Percentiles rank a stretch among this genome's conserved stretches.
Evolutionary conservation across 352 stramenopile genomes (phyloP).

Genomic region (Sclerospora graminicola): DNA sequence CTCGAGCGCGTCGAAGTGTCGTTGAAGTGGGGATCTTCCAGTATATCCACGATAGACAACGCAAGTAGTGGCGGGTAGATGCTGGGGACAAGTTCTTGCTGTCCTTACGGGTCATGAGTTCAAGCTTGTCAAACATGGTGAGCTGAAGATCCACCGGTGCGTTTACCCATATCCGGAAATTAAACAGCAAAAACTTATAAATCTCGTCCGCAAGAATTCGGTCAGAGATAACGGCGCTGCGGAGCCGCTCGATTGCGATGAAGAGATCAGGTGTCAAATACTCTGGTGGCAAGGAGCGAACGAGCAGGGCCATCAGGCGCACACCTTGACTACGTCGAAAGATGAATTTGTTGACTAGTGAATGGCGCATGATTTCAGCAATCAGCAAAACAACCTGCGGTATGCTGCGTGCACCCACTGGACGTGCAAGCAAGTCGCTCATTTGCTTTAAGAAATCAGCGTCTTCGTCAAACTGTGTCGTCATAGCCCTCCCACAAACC

Average conservation of each 20-base stretch:
- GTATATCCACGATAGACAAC: constrained; percentile 80
- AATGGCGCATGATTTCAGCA: constrained; percentile 80
- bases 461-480: constrained; percentile 69
- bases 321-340: constrained; percentile 72
- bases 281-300: constrained; percentile 49
- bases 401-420: constrained; percentile 54
- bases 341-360: constrained; percentile 81
- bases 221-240: constrained; percentile 69
- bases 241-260: constrained; percentile 58
- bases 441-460: constrained; percentile 65
- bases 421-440: constrained; percentile 59
- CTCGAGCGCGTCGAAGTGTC: constrained; percentile 36
- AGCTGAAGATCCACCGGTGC: constrained; percentile 56
- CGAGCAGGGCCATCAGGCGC: constrained; percentile 49
- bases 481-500: constrained; percentile 13
- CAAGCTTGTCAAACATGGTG: constrained; percentile 72
- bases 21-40: constrained; percentile 38
- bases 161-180: constrained; percentile 81
- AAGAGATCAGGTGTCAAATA: constrained; percentile 66
- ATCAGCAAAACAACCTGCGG: constrained; percentile 69
- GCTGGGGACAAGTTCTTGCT: constrained; percentile 54
- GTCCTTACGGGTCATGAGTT: constrained; percentile 68
- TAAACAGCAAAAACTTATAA: constrained; percentile 78
- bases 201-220: constrained; percentile 72
- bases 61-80: constrained; percentile 70